These are phyloP conservation scores for Citrus glauca DNA, from an alignment of 345 rosid species.

Conservation along the genomic window DNA sequence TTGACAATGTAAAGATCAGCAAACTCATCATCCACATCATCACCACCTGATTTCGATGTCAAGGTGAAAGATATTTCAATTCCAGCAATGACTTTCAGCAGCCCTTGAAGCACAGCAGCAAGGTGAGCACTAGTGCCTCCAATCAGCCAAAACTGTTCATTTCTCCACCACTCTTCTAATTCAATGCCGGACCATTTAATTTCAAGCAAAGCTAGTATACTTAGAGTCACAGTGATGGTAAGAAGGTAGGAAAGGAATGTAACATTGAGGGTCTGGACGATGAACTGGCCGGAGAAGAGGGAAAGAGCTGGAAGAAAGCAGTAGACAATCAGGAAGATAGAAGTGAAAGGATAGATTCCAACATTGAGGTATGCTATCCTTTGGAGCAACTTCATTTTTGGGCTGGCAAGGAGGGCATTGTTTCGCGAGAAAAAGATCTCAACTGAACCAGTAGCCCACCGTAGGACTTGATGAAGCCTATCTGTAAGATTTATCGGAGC, in stretches of 20 bases:
- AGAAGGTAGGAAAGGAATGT: slow-evolving; percentile 86
- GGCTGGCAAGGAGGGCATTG: slow-evolving; percentile 85
- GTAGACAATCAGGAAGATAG: slow-evolving; percentile 90
- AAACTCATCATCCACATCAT: slow-evolving; percentile 87
- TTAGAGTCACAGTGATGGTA: slow-evolving; percentile 66
- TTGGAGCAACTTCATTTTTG: slow-evolving; percentile 85
- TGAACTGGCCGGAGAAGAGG: slow-evolving; percentile 96
- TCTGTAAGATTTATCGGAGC: slow-evolving; percentile 97
- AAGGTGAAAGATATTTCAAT: slow-evolving; percentile 91
- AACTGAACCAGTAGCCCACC: slow-evolving; percentile 99
- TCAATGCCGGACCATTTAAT: slow-evolving; percentile 95
- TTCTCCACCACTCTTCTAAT: slow-evolving; percentile 98
- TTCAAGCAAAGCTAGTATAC: slow-evolving; percentile 82
- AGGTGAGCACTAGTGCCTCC: slow-evolving; percentile 98
- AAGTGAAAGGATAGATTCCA: slow-evolving; percentile 95
- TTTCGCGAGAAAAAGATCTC: slow-evolving; percentile 97
- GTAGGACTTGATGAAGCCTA: slow-evolving; percentile 94
- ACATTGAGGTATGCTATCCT: slow-evolving; percentile 91
- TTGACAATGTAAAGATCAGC: slow-evolving; percentile 83
- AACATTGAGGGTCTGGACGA: slow-evolving; percentile 73
- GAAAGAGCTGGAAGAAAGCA: slow-evolving; percentile 97
- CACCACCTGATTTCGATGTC: slow-evolving; percentile 84
- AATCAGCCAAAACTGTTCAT: slow-evolving; percentile 96
- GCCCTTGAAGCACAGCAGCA: slow-evolving; percentile 93
- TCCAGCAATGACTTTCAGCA: slow-evolving; percentile 87